Conservation (phyloP, 441 rosid genomes). For the Brassica hybrid region DNA sequence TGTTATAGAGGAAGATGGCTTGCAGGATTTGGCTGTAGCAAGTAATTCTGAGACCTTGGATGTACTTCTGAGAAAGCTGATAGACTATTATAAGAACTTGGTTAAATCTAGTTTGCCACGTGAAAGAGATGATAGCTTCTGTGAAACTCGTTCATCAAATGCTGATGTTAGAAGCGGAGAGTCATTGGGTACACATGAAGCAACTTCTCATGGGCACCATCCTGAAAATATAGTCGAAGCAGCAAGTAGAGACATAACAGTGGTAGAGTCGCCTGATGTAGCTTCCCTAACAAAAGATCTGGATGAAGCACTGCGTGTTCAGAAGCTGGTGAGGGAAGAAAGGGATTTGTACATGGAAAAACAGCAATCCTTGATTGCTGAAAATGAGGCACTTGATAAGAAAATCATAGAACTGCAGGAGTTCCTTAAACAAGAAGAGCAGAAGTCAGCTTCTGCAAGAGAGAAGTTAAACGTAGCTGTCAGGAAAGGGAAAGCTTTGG, state of each 20-base stretch:
- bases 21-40: constrained; percentile 51
- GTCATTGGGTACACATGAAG: constrained; percentile 44
- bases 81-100: constrained; percentile 59
- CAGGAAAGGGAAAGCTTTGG: constrained; percentile 96
- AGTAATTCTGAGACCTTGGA: constrained; percentile 71
- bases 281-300: constrained; percentile 69
- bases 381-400: constrained; percentile 67
- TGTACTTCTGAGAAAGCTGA: constrained; percentile 66
- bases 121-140: constrained; percentile 43
- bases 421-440: constrained; percentile 83
- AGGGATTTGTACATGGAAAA: constrained; percentile 68
- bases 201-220: constrained; percentile 35
- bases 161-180: constrained; percentile 49
- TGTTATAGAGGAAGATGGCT: constrained; percentile 62
- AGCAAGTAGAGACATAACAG: constrained; percentile 51
- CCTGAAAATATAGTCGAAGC: constrained; percentile 42
- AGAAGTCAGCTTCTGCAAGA: constrained; percentile 77
- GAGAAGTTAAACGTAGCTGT: constrained; percentile 97
- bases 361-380: constrained; percentile 64
- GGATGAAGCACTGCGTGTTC: constrained; percentile 67
- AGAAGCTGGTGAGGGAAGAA: constrained; percentile 70
- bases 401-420: constrained; percentile 70
- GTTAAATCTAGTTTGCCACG: constrained; percentile 45
- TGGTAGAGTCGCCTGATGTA: constrained; percentile 49
- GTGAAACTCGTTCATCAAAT: constrained; percentile 42